Base-by-base conservation (phyloP, 2,329 filamentous ascomycete genomes). In the Microdochium trichocladiopsis region DNA sequence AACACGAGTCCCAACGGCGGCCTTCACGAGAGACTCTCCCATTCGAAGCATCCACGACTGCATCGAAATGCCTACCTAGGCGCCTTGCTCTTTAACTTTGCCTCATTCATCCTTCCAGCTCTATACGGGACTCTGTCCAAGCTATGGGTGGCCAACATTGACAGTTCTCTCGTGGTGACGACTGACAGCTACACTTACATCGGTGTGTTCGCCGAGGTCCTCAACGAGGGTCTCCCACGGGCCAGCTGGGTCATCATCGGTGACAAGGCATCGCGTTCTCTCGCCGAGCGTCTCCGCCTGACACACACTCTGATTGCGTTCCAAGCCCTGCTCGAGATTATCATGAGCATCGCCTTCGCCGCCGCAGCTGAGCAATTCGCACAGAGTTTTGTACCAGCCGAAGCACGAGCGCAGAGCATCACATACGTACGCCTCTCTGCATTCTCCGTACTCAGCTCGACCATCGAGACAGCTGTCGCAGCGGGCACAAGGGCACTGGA, bases 141-240 rank as follows among this genome's bases (percentile, higher is more conserved):
- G 60, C 72, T 88, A 18, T 90, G 84, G 86, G 77, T 90, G 2
- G 83, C 85, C 2, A 77, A 79, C 51, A 86, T 89, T 52, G 82
- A 88, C 63, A 67, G 79, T 0, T 78, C 74, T 1, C 71, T 80
- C 55, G 80, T 87, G 1, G 82, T 78, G 18, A 86, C 81, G 0
- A 86, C 82, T 0, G 83, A 87, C 53, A 71, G 77, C 0, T 88
- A 86, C 65, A 88, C 83, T 0, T 90, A 90, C 63, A 87, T 90
- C 54, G 75, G 78, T 21, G 77, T 83, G 1, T 73, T 88, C 0
- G 79, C 78, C 1, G 83, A 90, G 61, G 84, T 88, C 0, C 66
- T 90, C 16, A 90, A 90, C 57, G 86, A 90, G 63, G 86, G 86
- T 1, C 77, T 90, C 0, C 86, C 86, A 0, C 75, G 85, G 22